A percentile compares a stretch with the other conserved stretches of the same genome.
These are phyloP conservation scores for Ascochyta rabiei DNA, from an alignment of 2,329 filamentous ascomycete species.

Conservation along the genomic window DNA sequence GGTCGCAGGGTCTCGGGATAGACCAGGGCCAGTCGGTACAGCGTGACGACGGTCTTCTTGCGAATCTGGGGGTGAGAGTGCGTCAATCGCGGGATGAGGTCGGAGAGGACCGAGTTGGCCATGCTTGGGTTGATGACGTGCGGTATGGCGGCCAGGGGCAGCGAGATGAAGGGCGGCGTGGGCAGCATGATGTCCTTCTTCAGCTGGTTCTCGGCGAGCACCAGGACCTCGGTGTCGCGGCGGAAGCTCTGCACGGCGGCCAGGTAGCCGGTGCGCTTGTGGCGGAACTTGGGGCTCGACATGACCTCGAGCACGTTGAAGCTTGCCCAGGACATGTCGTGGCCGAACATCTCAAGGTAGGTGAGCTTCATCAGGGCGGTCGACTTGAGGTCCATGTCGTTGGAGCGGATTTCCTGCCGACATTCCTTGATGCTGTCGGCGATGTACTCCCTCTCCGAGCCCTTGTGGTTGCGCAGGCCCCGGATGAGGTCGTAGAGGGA, in stretches of 20 bases:
- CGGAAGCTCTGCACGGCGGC: conserved; percentile 96
- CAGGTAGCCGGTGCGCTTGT: conserved; percentile 94
- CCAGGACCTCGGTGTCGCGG: conserved; percentile 92
- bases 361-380: conserved; percentile 94
- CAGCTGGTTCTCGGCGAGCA: conserved; percentile 94
- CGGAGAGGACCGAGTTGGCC: conserved; percentile 84
- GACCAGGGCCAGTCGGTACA: conserved; percentile 92
- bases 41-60: conserved; percentile 94
- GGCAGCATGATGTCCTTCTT: conserved; percentile 89
- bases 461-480: conserved; percentile 93
- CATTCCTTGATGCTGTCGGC: conserved; percentile 94
- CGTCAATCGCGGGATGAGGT: conserved; percentile 82
- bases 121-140: conserved; percentile 93
- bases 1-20: conserved; percentile 92
- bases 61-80: conserved; percentile 85
- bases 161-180: conserved; percentile 75
- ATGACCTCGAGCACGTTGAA: conserved; percentile 99
- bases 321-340: conserved; percentile 99
- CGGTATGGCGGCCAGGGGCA: conserved; percentile 88
- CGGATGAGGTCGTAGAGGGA: conserved; percentile 98
- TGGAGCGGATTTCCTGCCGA: conserved; percentile 85
- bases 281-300: conserved; percentile 91
- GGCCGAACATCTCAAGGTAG: conserved; percentile 98
- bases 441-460: conserved; percentile 93
- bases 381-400: conserved; percentile 98